Evolutionary conservation across 1,284 basidiomycete species (phyloP).

Genomic region (Ganoderma boninense): DNA sequence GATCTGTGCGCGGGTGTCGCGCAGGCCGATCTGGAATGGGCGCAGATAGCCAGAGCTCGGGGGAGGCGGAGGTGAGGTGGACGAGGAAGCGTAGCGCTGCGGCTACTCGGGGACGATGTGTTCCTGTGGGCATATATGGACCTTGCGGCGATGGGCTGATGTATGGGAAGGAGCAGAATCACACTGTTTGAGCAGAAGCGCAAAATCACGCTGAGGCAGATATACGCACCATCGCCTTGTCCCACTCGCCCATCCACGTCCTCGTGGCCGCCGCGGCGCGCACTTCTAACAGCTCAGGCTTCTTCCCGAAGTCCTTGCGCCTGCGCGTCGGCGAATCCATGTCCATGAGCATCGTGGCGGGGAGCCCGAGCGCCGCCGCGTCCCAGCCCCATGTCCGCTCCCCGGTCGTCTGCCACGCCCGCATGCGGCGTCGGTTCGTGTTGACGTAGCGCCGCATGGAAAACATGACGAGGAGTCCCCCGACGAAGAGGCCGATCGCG

Average conservation of each 20-base stretch:
- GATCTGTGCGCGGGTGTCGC: conserved; percentile 18
- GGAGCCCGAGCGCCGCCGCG: conserved; percentile 10
- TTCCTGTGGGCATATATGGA: neutral
- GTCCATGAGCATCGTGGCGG: conserved; percentile 7
- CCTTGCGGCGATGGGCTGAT: neutral
- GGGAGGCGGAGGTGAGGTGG: neutral
- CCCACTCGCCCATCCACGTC: conserved; percentile 22
- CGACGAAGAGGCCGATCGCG: conserved; percentile 39
- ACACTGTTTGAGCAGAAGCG: neutral
- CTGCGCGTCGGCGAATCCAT: conserved; percentile 12
- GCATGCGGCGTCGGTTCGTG: conserved; percentile 20
- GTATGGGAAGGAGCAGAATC: neutral
- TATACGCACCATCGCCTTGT: conserved; percentile 31
- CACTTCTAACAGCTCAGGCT: conserved; percentile 37
- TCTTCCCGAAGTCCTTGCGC: conserved; percentile 25
- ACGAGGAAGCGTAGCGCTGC: neutral
- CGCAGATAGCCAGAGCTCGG: conserved; percentile 8
- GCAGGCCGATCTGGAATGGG: conserved; percentile 24
- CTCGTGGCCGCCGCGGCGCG: conserved; percentile 5
- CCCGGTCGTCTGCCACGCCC: conserved; percentile 9
- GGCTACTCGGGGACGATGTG: neutral
- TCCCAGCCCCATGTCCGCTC: conserved; percentile 19
- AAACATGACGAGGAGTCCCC: conserved; percentile 38
- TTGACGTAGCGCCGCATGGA: conserved; percentile 35
- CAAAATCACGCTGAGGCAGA: neutral